Evolutionary conservation across 371 early-diverging fungal genomes (phyloP).

Genomic region (Scutellospora calospora): DNA sequence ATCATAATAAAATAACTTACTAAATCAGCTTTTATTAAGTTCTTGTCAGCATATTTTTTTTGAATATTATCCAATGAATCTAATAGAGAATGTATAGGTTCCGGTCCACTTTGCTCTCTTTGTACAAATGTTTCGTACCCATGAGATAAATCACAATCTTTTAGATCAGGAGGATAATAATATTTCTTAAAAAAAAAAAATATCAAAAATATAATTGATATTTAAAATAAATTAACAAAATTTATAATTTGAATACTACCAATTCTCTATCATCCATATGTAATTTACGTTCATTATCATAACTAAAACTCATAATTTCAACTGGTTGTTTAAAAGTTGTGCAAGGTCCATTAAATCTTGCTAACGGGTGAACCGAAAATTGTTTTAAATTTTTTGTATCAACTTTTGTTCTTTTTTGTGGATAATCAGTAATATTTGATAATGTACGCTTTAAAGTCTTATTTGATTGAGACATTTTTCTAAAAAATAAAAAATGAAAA

Average conservation of each 20-base stretch:
- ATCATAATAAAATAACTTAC: constrained; percentile 47
- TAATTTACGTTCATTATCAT: constrained; percentile 69
- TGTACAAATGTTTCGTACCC: constrained; percentile 68
- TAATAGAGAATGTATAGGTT: constrained; percentile 85
- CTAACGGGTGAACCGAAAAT: constrained; percentile 55
- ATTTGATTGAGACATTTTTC: no score
- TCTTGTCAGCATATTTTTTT: constrained; percentile 34
- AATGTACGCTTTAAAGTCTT: no score
- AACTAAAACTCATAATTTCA: constrained; percentile 82
- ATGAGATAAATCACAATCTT: constrained; percentile 62
- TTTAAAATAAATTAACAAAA: no score
- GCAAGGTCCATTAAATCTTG: constrained; percentile 60
- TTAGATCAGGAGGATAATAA: constrained; percentile 68
- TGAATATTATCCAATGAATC: constrained; percentile 62
- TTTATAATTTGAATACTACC: constrained; percentile 50
- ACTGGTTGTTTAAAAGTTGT: constrained; percentile 74
- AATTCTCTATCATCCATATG: constrained; percentile 75
- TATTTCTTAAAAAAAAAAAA: constrained; percentile 76
- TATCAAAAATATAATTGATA: background rate
- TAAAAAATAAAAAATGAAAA: no score
- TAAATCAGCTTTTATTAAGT: constrained; percentile 52
- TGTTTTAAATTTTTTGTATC: no score
- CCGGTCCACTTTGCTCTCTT: constrained; percentile 67
- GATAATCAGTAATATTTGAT: no score
- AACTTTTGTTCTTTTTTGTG: no score